Evolutionary conservation across 2,329 filamentous ascomycete species (phyloP).

Genomic region (Monosporascus sp.): DNA sequence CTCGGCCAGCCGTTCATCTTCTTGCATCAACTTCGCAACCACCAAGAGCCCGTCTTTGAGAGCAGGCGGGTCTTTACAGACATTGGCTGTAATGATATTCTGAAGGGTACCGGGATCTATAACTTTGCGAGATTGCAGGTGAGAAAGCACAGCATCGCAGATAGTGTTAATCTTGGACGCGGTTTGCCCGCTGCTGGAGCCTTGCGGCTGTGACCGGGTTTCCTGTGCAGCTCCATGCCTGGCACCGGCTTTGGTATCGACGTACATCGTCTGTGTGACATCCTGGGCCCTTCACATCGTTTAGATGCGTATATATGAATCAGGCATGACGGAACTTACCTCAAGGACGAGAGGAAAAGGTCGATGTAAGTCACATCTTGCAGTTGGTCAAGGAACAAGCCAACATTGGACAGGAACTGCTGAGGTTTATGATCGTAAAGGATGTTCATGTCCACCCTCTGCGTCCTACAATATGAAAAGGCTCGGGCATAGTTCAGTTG

Average conservation of each 20-base stretch:
- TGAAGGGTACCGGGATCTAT: constrained; percentile 59
- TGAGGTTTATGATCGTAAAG: constrained; percentile 87
- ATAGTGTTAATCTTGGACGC: constrained; percentile 75
- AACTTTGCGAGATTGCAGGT: constrained; percentile 56
- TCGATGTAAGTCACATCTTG: constrained; percentile 79
- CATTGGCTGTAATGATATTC: constrained; percentile 89
- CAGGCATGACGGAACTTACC: constrained; percentile 42
- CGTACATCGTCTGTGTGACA: constrained; percentile 89
- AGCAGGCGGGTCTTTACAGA: constrained; percentile 89
- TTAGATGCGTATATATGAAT: constrained; percentile 20
- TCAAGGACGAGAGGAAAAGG: constrained; percentile 80
- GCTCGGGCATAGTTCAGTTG: constrained; percentile 76
- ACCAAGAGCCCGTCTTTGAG: constrained; percentile 78
- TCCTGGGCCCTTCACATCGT: constrained; percentile 66
- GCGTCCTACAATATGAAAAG: constrained; percentile 82
- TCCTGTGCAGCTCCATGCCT: constrained; percentile 10
- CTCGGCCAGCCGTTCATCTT: constrained; percentile 69
- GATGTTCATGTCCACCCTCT: constrained; percentile 97
- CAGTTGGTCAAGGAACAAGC: constrained; percentile 77
- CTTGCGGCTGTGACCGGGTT: constrained; percentile 6
- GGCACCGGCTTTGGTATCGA: constrained; percentile 63
- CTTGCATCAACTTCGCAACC: constrained; percentile 67
- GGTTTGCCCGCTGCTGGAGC: neutral
- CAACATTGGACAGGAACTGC: constrained; percentile 74
- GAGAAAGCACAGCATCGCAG: constrained; percentile 75